Conservation (phyloP, 345 rosid genomes). For the Rhizophora apiculata region DNA sequence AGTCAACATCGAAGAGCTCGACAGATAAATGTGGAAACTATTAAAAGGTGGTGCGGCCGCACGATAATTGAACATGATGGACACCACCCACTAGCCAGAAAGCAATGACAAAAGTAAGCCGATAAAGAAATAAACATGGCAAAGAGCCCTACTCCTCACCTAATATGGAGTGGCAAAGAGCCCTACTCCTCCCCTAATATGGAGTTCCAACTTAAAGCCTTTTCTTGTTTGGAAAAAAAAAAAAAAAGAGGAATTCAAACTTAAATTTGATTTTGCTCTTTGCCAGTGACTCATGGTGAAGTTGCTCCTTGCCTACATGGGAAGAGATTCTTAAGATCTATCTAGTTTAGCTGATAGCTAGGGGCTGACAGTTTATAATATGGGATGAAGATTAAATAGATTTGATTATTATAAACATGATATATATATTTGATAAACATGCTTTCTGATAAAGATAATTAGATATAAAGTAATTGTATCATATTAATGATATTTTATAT, state of each 20-base stretch:
- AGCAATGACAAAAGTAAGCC: neutral
- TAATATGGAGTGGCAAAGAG: neutral
- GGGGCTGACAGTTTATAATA: too few species aligned
- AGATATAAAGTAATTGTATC: too few species aligned
- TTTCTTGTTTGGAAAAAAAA: neutral
- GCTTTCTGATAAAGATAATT: too few species aligned
- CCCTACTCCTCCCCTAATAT: neutral
- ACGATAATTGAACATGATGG: constrained; percentile 7
- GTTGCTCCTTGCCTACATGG: neutral
- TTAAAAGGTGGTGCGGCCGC: constrained; percentile 15
- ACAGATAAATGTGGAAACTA: constrained; percentile 16
- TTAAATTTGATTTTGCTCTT: neutral
- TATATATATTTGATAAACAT: too few species aligned
- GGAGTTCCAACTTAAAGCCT: neutral
- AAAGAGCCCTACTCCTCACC: neutral
- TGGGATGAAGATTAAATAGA: too few species aligned
- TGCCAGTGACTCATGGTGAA: neutral
- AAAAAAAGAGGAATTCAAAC: too few species aligned
- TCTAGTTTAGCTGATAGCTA: too few species aligned
- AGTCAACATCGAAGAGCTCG: constrained; percentile 6
- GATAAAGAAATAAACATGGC: constrained; percentile 9
- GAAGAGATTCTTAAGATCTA: too few species aligned
- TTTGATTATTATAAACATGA: too few species aligned
- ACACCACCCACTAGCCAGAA: constrained; percentile 13
- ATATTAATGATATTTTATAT: too few species aligned